Evolutionary conservation across 2,329 filamentous ascomycete species (phyloP), one percentile per base, ranked within the genome.

Genomic region (Macrophomina pseudophaseolina): DNA sequence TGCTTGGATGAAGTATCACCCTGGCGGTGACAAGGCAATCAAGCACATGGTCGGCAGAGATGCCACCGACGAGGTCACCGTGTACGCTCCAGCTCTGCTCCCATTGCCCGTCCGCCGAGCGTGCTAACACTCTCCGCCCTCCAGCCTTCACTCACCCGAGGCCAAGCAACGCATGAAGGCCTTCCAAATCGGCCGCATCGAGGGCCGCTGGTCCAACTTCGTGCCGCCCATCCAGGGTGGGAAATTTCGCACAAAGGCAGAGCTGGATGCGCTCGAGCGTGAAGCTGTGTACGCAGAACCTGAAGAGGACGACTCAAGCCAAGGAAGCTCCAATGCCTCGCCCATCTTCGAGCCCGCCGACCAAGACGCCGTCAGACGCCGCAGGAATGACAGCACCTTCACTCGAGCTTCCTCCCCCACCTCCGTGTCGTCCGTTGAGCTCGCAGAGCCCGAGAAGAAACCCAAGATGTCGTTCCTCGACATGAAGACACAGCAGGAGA

Each of bases 61-160:
- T 87, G 94, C 93, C 60, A 97, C 94, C 11, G 94, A 97, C 78
- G 95, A 98, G 80, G 90, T 98, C 69, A 92, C 90, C 78, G 92
- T 90, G 92, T 97, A 85, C 60, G 90, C 83, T 53, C 60, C 11
- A 68, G 65, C 11, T 65, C 51, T 35, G 48, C 18, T 44, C 51
- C 53, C 28, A 48, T 32, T 33, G 66, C 23, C 16, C 38, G 4
- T 38, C 12, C 16, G 2, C 53, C 48, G 30, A 38, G 44, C 58
- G 38, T 54, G 38, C 68, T 72, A 65, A 73, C 58, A 44, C 42
- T 38, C 28, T 16, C 14, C 38, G 28, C 23, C 11, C 18, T 3
- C 33, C 12, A 96, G 93, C 48, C 83, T 97, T 38, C 95, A 99
- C 78, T 97, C 94, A 0, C 72, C 82, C 49, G 91, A 94, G 74